Conservation (phyloP, 179 eudicot species). For the Vitellaria paradoxa region DNA sequence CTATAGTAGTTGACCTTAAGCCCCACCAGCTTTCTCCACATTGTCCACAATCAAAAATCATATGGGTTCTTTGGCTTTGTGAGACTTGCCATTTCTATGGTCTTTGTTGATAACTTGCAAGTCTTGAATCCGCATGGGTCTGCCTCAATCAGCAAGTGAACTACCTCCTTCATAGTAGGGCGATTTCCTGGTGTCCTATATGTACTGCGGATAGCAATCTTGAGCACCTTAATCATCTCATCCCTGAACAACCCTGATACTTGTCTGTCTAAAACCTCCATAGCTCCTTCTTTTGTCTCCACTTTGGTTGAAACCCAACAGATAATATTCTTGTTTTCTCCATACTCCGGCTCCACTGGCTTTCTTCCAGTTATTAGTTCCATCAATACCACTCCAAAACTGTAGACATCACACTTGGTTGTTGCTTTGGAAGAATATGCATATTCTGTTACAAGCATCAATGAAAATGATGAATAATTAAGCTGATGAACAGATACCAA, state of each 20-base stretch:
- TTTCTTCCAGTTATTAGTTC: slow-evolving; percentile 87
- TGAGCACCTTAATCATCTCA: slow-evolving; percentile 71
- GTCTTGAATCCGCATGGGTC: slow-evolving; percentile 67
- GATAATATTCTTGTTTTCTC: slow-evolving; percentile 85
- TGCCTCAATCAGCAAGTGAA: slow-evolving; percentile 67
- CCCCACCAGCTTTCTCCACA: not conserved
- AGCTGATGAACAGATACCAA: slow-evolving; percentile 4
- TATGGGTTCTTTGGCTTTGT: slow-evolving; percentile 21
- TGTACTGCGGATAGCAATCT: slow-evolving; percentile 77
- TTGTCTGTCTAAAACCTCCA: slow-evolving; percentile 65
- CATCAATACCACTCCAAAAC: slow-evolving; percentile 48
- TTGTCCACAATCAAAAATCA: slow-evolving; percentile 15
- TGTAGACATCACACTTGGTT: slow-evolving; percentile 91
- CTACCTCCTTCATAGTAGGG: slow-evolving; percentile 84
- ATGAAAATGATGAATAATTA: not conserved
- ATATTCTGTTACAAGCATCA: slow-evolving; percentile 48
- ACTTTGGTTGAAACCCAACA: slow-evolving; percentile 74
- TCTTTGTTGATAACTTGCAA: slow-evolving; percentile 49
- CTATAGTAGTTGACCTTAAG: slow-evolving; percentile 10
- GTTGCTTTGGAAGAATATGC: slow-evolving; percentile 90
- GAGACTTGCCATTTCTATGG: slow-evolving; percentile 30
- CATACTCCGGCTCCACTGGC: slow-evolving; percentile 87
- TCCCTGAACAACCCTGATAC: slow-evolving; percentile 57
- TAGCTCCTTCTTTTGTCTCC: slow-evolving; percentile 74
- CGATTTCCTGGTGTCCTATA: slow-evolving; percentile 53